phyloP scores from a whole-genome alignment of 2,329 filamentous ascomycete genomes.

The Ascosphaera apis region DNA sequence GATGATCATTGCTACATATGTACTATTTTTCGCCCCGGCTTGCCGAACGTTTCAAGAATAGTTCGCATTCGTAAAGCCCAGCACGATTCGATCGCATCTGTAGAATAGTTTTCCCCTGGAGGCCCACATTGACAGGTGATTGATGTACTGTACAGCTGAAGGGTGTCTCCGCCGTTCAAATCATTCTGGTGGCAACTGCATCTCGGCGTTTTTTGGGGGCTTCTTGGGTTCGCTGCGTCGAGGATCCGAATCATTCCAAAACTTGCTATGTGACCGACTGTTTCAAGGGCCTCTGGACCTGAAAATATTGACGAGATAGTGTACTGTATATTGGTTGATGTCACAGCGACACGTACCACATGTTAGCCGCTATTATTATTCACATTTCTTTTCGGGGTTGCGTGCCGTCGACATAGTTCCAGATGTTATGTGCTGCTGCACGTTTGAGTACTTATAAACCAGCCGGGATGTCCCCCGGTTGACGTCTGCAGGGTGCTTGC shows the following conservation, averaged over 20 bases:
- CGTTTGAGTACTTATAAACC: background rate
- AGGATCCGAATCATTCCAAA: background rate
- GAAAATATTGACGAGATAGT: background rate
- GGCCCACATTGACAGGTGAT: too few relatives aligned
- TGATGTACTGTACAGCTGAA: too few relatives aligned
- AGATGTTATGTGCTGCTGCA: too few relatives aligned
- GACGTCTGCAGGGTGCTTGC: background rate
- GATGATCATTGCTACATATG: too few relatives aligned
- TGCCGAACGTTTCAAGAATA: too few relatives aligned
- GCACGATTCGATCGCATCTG: too few relatives aligned
- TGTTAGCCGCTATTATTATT: background rate
- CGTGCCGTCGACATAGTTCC: background rate
- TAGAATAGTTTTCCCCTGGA: too few relatives aligned
- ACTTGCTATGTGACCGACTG: background rate
- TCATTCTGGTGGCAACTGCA: background rate
- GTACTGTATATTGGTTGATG: background rate
- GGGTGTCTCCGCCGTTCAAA: background rate
- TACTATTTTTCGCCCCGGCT: too few relatives aligned
- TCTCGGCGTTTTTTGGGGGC: too few relatives aligned
- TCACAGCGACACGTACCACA: background rate
- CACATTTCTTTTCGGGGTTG: background rate
- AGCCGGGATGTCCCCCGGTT: background rate
- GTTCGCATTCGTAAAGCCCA: too few relatives aligned
- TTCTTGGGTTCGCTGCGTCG: background rate
- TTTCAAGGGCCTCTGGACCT: background rate